Evolutionary conservation across 1,284 basidiomycete genomes (phyloP).

Genomic region (Moniliophthora roreri): DNA sequence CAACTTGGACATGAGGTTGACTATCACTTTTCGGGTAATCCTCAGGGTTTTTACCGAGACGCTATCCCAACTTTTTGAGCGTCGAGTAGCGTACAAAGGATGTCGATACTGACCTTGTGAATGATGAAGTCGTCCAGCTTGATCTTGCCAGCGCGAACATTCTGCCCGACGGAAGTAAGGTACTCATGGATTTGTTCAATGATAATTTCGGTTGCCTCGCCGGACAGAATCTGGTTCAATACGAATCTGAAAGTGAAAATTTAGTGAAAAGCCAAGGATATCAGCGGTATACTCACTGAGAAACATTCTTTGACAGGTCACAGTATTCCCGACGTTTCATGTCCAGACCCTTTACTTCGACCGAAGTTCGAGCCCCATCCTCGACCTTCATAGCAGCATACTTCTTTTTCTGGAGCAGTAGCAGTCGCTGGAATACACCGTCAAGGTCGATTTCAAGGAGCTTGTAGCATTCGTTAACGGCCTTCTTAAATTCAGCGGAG

Average conservation of each 20-base stretch:
- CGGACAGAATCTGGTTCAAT: conserved; percentile 90
- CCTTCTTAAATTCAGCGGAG: conserved; percentile 90
- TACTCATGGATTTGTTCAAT: conserved; percentile 95
- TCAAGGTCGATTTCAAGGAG: conserved; percentile 98
- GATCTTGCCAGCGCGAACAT: conserved; percentile 76
- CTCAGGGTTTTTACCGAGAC: conserved; percentile 90
- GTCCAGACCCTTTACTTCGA: conserved; percentile 96
- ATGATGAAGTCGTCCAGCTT: conserved; percentile 94
- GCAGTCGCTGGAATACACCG: conserved; percentile 88
- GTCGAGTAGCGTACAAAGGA: conserved; percentile 3
- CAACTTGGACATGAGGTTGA: conserved; percentile 97
- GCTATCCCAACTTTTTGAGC: too few species aligned
- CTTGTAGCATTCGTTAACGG: conserved; percentile 94
- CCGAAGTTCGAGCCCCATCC: conserved; percentile 71
- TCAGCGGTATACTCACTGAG: conserved; percentile 80
- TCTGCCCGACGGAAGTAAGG: conserved; percentile 70
- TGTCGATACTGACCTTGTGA: conserved; percentile 75
- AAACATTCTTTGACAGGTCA: conserved; percentile 88
- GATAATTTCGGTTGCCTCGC: conserved; percentile 87
- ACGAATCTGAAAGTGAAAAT: too few species aligned
- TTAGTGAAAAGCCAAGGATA: too few species aligned
- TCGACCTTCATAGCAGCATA: conserved; percentile 97
- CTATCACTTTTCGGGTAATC: conserved; percentile 96
- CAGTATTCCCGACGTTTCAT: conserved; percentile 99
- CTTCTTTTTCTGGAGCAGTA: conserved; percentile 98